Evolutionary conservation across 495 filamentous ascomycete species (phyloP).

Genomic region (Ramalina peruviana): DNA sequence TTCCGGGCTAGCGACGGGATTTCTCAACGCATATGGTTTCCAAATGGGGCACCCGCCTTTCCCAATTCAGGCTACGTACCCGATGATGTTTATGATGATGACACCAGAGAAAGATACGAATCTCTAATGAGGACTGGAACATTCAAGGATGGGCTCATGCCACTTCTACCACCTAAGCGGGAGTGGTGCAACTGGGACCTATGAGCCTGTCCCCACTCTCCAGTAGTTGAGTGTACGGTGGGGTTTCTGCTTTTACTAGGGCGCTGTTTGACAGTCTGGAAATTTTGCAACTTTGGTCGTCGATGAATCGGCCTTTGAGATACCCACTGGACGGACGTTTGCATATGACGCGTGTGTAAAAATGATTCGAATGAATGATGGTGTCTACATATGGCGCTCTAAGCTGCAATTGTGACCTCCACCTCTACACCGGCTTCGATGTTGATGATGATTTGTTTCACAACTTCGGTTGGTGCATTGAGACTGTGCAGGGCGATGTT

Average conservation of each 20-base stretch:
- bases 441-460: constrained; percentile 99
- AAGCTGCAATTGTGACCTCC: constrained; percentile 98
- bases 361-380: no score
- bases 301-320: background rate
- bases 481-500: constrained; percentile 37
- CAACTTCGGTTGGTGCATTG: constrained; percentile 94
- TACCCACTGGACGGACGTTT: no score
- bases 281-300: background rate
- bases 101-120: constrained; percentile 42
- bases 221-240: no score
- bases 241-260: no score
- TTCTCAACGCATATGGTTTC: constrained; percentile 50
- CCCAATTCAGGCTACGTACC: constrained; percentile 38
- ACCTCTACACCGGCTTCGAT: constrained; percentile 99
- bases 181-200: constrained; percentile 65
- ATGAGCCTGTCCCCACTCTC: constrained; percentile 18
- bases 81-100: constrained; percentile 28
- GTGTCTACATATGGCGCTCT: constrained; percentile 21
- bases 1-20: constrained; percentile 35
- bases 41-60: constrained; percentile 50
- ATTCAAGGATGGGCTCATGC: constrained; percentile 52
- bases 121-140: constrained; percentile 43
- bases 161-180: constrained; percentile 54
- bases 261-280: no score
- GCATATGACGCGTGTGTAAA: no score